Evolutionary conservation across 2,329 filamentous ascomycete species (phyloP).

Genomic region (Fusarium sp.): DNA sequence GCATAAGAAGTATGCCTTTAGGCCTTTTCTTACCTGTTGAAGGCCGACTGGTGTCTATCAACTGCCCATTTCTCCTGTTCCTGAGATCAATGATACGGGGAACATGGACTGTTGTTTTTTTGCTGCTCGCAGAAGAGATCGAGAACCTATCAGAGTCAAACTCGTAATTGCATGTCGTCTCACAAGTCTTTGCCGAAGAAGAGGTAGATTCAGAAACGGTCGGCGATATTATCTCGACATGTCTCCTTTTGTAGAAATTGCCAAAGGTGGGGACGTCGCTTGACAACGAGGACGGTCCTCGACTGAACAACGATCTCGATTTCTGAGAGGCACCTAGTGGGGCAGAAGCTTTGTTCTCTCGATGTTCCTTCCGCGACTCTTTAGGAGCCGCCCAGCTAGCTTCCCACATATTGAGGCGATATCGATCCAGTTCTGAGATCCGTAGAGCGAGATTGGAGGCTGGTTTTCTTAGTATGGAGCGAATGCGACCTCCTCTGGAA

Average conservation of each 20-base stretch:
- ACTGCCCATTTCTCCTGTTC: constrained; percentile 1
- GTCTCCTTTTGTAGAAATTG: constrained; percentile 3
- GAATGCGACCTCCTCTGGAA: constrained; percentile 10
- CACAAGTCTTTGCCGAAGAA: constrained; percentile 6
- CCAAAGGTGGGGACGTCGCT: constrained; percentile 6
- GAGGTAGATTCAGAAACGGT: constrained; percentile 2
- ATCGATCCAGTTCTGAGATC: constrained; percentile 18
- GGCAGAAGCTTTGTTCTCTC: constrained; percentile 24
- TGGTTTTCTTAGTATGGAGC: constrained; percentile 26
- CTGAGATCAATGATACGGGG: constrained; percentile 4
- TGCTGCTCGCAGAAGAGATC: constrained; percentile 5
- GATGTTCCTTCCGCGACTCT: constrained; percentile 38
- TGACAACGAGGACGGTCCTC: constrained; percentile 13
- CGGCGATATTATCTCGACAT: neutral
- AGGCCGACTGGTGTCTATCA: constrained; percentile 4
- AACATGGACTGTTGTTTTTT: constrained; percentile 1
- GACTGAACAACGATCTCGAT: constrained; percentile 26
- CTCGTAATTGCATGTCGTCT: constrained; percentile 5
- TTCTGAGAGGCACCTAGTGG: neutral
- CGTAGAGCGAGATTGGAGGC: constrained; percentile 13
- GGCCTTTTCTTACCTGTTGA: neutral
- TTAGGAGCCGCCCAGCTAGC: constrained; percentile 34
- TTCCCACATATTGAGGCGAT: constrained; percentile 39
- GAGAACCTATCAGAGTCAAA: constrained; percentile 24
- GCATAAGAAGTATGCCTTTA: neutral